phyloP scores from a whole-genome alignment of 192 early-diverging fungal genomes.

The Podila clonocystis region DNA sequence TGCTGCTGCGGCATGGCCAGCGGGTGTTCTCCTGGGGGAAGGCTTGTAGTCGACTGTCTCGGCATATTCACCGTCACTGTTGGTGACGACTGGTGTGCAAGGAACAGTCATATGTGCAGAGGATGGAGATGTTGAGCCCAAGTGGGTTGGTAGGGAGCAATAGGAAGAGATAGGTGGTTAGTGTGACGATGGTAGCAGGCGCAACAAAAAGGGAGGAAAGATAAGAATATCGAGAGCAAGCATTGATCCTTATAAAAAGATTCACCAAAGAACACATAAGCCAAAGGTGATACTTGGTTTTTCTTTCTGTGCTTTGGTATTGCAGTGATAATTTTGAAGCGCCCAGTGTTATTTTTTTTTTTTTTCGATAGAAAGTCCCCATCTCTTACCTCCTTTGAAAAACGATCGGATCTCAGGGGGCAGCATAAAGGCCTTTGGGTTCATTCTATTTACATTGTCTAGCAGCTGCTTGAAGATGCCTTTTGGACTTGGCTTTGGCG shows the following conservation, averaged over 20 bases:
- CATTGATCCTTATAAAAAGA: no score
- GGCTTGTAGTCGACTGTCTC: constrained; percentile 49
- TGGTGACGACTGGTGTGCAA: constrained; percentile 44
- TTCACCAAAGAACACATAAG: no score
- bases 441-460: constrained; percentile 45
- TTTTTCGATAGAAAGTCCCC: background rate
- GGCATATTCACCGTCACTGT: constrained; percentile 55
- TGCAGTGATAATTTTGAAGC: background rate
- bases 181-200: no score
- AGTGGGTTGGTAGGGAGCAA: background rate
- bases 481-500: constrained; percentile 21
- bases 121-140: background rate
- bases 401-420: constrained; percentile 25
- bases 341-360: background rate
- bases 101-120: background rate
- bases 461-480: constrained; percentile 52
- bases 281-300: background rate
- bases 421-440: constrained; percentile 20
- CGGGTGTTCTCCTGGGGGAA: constrained; percentile 17
- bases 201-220: background rate
- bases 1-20: background rate
- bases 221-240: background rate
- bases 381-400: constrained; percentile 39
- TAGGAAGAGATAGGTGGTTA: background rate
- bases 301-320: background rate